Conservation (phyloP, 2,329 filamentous ascomycete genomes). For the Microascus cirrosus region DNA sequence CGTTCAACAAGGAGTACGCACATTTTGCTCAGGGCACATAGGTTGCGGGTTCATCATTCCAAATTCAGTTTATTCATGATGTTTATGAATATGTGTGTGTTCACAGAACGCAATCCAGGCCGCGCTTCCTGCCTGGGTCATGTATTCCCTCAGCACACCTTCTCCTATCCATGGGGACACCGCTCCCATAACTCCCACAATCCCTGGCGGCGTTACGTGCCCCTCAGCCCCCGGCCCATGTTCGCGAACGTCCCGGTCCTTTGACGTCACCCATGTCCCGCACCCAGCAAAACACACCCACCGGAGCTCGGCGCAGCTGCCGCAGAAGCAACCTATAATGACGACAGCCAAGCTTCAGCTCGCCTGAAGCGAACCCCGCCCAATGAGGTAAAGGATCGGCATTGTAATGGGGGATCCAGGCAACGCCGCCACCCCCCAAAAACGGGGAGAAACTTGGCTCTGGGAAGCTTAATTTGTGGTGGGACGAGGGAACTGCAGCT, state of each 20-base stretch:
- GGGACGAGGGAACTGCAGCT: neutral
- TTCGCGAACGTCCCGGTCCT: neutral
- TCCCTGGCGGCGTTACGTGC: neutral
- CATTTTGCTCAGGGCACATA: conserved; percentile 9
- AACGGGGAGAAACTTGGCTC: neutral
- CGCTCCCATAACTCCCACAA: neutral
- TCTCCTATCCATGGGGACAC: neutral
- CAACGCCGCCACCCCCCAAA: neutral
- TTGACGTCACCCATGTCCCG: neutral
- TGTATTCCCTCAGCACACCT: neutral
- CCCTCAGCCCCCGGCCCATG: neutral
- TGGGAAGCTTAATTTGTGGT: neutral
- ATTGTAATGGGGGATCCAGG: neutral
- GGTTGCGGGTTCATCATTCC: neutral
- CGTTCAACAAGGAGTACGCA: conserved; percentile 78
- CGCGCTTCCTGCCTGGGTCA: neutral
- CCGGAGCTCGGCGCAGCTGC: neutral
- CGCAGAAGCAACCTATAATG: neutral
- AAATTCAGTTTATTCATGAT: neutral
- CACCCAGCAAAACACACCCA: neutral
- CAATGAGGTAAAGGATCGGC: neutral
- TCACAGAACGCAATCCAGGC: neutral
- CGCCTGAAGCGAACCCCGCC: neutral
- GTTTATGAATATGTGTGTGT: neutral
- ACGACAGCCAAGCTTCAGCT: neutral